These are phyloP conservation scores for Ballota nigra DNA, from an alignment of 257 asterid genomes.

Conservation along the genomic window DNA sequence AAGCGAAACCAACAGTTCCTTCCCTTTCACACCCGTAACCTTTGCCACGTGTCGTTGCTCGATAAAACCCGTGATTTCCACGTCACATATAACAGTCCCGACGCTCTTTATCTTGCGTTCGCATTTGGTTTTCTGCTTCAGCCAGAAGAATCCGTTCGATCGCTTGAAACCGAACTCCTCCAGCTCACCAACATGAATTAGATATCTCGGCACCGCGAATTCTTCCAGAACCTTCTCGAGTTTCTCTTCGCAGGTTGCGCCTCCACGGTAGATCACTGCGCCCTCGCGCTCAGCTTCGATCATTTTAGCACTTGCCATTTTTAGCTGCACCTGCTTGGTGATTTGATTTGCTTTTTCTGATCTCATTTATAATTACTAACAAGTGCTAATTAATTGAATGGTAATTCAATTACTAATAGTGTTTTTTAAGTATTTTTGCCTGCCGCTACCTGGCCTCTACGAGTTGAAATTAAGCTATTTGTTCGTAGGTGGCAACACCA, in stretches of 20 bases:
- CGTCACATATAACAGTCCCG: not conserved
- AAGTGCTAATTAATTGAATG: too few relatives aligned
- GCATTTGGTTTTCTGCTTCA: not conserved
- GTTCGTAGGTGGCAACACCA: too few relatives aligned
- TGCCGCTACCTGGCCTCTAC: too few relatives aligned
- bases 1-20: constrained; percentile 6
- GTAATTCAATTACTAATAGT: too few relatives aligned
- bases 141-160: not conserved
- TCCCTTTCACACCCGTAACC: constrained; percentile 12
- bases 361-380: too few relatives aligned
- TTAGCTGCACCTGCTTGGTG: not conserved
- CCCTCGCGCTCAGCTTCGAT: not conserved
- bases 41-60: not conserved
- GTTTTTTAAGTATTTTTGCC: too few relatives aligned
- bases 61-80: not conserved
- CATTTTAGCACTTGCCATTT: constrained; percentile 3
- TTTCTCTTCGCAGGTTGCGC: constrained; percentile 1
- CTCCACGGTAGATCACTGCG: constrained; percentile 20
- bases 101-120: constrained; percentile 1
- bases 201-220: constrained; percentile 2
- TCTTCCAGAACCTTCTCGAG: not conserved
- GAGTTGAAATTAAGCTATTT: not conserved
- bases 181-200: not conserved
- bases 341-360: not conserved
- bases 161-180: constrained; percentile 24